Evolutionary conservation across 179 eudicot genomes (phyloP).

Genomic region (Corrigiola litoralis): DNA sequence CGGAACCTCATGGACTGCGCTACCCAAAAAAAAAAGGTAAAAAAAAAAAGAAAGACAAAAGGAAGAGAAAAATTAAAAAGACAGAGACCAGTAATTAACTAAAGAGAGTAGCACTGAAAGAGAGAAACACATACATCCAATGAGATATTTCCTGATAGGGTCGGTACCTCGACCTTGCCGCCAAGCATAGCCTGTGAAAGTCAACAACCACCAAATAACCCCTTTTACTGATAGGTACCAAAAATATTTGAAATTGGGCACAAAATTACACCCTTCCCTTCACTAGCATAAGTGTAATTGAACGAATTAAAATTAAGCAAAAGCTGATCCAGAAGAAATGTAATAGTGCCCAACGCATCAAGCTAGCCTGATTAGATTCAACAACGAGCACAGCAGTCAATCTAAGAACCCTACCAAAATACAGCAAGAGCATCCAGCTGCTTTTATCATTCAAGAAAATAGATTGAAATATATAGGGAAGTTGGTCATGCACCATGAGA

Average conservation of each 20-base stretch:
- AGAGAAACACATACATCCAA: constrained; percentile 53
- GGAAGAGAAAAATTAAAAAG: no score
- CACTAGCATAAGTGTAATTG: not conserved
- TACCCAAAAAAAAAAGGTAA: no score
- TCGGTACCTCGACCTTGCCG: constrained; percentile 82
- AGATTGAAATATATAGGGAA: no score
- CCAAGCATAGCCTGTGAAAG: constrained; percentile 80
- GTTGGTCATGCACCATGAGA: not conserved
- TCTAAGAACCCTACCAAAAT: not conserved
- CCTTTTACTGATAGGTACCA: not conserved
- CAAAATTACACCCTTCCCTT: not conserved
- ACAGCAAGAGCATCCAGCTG: no score
- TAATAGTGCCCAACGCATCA: no score
- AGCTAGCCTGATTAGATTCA: no score
- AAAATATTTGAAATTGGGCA: not conserved
- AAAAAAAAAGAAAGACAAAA: no score
- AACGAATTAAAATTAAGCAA: not conserved
- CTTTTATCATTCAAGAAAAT: no score
- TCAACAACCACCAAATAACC: constrained; percentile 7
- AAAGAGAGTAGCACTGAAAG: not conserved
- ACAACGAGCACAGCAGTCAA: not conserved
- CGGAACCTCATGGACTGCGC: no score
- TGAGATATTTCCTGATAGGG: constrained; percentile 50
- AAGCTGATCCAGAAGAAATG: not conserved
- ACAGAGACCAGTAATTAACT: not conserved